Conservation (phyloP, 176 grass and related monocot species). For the barley (Hordeum vulgare) region DNA sequence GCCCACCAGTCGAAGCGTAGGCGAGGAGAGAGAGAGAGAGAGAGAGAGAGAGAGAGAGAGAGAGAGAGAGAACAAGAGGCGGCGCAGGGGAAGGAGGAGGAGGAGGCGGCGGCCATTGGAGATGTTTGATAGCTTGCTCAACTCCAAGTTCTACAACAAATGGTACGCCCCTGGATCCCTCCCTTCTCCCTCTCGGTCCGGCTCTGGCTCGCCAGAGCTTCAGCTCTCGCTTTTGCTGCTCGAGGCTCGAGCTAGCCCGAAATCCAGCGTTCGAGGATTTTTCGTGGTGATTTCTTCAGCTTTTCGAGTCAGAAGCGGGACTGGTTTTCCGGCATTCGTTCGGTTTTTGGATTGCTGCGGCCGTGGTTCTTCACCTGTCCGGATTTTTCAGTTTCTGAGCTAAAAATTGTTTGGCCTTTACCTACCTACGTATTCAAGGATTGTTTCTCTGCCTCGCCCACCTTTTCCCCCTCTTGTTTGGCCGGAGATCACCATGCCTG, state of each 20-base stretch:
- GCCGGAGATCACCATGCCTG: not conserved
- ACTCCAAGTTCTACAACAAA: slow-evolving; percentile 84
- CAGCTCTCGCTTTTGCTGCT: no score
- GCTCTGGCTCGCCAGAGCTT: slow-evolving; percentile 5
- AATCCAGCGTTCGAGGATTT: not conserved
- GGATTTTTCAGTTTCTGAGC: not conserved
- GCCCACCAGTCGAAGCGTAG: not conserved
- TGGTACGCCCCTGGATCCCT: slow-evolving; percentile 27
- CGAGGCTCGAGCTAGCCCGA: not conserved
- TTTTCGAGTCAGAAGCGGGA: not conserved
- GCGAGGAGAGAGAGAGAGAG: not conserved
- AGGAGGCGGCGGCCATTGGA: not conserved
- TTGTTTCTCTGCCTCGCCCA: not conserved
- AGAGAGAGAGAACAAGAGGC: not conserved
- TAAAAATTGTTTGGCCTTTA: not conserved
- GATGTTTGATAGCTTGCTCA: slow-evolving; percentile 71
- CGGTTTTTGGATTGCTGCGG: not conserved
- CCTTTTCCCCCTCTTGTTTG: not conserved
- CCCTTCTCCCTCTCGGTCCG: not conserved
- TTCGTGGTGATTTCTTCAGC: not conserved
- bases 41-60: no score
- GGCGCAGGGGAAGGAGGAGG: not conserved
- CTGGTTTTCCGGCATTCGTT: not conserved
- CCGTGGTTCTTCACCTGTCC: not conserved
- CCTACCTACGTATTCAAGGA: not conserved